Conservation (phyloP, 441 rosid species). For the Kokia cookei region DNA sequence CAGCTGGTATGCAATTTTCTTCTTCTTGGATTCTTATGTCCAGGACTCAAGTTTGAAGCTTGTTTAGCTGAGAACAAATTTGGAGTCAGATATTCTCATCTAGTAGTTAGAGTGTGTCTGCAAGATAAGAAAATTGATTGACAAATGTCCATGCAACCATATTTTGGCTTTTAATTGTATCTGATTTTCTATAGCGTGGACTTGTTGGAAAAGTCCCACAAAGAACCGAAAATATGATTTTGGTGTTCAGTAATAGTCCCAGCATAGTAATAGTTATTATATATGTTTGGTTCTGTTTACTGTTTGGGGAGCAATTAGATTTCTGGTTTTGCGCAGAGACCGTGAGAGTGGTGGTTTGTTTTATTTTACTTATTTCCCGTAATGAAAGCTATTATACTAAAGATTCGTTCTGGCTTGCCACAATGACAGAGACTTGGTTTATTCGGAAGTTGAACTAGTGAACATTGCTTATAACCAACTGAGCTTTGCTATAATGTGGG, state of each 20-base stretch:
- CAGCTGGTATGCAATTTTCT: slow-evolving; percentile 53
- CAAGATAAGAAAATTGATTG: background rate
- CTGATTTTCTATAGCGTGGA: background rate
- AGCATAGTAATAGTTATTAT: background rate
- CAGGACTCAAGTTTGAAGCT: background rate
- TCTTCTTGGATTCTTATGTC: background rate
- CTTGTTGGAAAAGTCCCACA: background rate
- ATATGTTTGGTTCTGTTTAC: background rate
- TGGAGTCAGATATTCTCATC: background rate
- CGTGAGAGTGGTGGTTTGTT: background rate
- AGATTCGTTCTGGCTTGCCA: background rate
- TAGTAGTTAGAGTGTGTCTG: background rate
- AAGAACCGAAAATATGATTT: background rate
- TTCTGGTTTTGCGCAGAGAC: background rate
- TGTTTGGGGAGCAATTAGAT: background rate
- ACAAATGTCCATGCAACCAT: background rate
- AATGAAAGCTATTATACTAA: background rate
- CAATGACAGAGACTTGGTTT: background rate
- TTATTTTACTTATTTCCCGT: background rate
- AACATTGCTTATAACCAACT: background rate
- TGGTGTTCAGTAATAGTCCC: background rate
- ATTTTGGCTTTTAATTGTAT: background rate
- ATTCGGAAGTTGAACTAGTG: background rate
- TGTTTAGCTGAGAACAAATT: background rate
- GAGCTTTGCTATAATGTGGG: background rate